Conservation (phyloP, 1,139 yeast species). For the Kodamaea ohmeri region DNA sequence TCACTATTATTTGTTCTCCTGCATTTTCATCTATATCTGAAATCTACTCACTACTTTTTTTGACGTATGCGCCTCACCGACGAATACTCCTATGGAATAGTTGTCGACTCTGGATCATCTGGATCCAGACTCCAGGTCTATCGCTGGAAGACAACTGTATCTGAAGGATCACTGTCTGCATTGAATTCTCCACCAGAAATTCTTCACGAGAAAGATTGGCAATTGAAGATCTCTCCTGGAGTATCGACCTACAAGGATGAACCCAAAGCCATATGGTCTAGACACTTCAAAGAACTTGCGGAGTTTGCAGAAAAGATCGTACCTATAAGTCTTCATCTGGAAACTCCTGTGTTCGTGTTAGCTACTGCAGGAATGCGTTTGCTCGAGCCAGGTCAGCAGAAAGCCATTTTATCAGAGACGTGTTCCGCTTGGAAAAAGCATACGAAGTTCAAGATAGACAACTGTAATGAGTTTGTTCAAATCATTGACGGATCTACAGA, state of each 20-base stretch:
- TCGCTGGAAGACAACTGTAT: constrained; percentile 55
- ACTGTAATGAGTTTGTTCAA: constrained; percentile 61
- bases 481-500: constrained; percentile 80
- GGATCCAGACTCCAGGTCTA: constrained; percentile 75
- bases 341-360: constrained; percentile 69
- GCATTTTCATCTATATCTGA: background rate
- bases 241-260: constrained; percentile 50
- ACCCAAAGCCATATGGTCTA: constrained; percentile 52
- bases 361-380: constrained; percentile 86
- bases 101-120: constrained; percentile 78
- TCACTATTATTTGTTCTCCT: background rate
- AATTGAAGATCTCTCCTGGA: constrained; percentile 65
- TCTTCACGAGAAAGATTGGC: constrained; percentile 58
- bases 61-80: background rate
- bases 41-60: background rate
- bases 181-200: constrained; percentile 61
- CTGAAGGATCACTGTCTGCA: constrained; percentile 8
- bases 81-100: constrained; percentile 56
- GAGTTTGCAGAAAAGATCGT: constrained; percentile 57
- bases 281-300: constrained; percentile 56
- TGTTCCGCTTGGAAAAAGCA: constrained; percentile 49
- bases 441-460: constrained; percentile 47
- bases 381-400: constrained; percentile 46
- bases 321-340: constrained; percentile 49
- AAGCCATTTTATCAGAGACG: constrained; percentile 46